Evolutionary conservation across 805 yeast species (phyloP), one percentile per base, ranked within the genome.

Genomic region (Candida michaelii): DNA sequence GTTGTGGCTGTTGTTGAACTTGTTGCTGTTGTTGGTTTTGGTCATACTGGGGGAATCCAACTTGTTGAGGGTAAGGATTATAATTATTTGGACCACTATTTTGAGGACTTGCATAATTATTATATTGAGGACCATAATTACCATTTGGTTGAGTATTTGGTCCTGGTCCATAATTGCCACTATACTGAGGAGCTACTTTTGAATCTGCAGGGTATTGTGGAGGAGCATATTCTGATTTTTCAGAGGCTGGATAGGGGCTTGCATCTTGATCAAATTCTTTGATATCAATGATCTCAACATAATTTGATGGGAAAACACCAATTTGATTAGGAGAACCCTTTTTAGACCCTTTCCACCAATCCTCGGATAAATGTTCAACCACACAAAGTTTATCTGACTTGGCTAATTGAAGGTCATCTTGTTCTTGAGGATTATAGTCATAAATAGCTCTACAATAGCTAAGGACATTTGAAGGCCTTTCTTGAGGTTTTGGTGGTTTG

Each of bases 231-330:
- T 44, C 18, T n/a, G 46, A 49, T 40, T 54, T 52, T 43, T 55
- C 60, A 32, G 49, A 53, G 39, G 32, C 12, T 10, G 36, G 42
- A 2, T n/a, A 30, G 8, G 36, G 14, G 14, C 34, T 54, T 38
- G 49, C 36, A 6, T 35, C 33, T 16, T 18, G 10, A 12, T 51
- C 47, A 44, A 58, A 63, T 36, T 69, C 73, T 16, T 60, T 50
- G 43, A 58, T 62, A 10, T 69, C 51, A 3, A 74, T 56, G 30
- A 73, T 48, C 17, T 50, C 74, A 38, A 89, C 96, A 57, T 93
- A 91, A 60, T 88, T 88, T 1, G 91, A 69, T 7, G 99, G 99
- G 69, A 93, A 90, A 57, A 90, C 82, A 32, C 98, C 99, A 6
- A 76, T 74, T 24, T 63, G 60, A 18, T 42, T 38, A 4, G 79